Evolutionary conservation across 2,329 filamentous ascomycete species (phyloP).

Genomic region (Ascochyta rabiei): DNA sequence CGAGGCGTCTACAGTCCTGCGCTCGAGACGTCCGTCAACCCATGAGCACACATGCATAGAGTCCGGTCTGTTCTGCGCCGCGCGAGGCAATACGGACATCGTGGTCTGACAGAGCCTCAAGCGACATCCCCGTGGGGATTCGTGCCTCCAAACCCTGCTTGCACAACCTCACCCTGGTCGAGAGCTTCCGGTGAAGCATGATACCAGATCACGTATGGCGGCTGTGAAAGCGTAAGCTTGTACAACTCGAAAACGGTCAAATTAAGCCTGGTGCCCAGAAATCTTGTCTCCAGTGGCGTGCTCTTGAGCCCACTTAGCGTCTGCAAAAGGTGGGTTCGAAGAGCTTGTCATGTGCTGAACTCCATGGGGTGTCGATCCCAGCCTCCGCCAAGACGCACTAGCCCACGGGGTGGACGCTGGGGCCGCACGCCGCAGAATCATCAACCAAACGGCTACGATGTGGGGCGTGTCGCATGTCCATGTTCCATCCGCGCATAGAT

Average conservation of each 20-base stretch:
- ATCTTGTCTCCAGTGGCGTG: neutral
- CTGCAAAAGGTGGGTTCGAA: neutral
- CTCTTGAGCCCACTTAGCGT: conserved; percentile 5
- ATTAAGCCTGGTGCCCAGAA: neutral
- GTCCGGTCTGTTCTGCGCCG: too few relatives aligned
- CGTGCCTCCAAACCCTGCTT: neutral
- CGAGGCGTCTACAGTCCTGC: too few relatives aligned
- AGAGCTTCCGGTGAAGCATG: neutral
- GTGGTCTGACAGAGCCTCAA: conserved; percentile 4
- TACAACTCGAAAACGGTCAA: neutral
- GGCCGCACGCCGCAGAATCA: neutral
- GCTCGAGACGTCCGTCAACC: too few relatives aligned
- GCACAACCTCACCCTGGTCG: neutral
- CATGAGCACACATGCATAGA: too few relatives aligned
- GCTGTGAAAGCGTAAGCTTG: neutral
- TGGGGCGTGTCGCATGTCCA: neutral
- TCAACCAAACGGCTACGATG: neutral
- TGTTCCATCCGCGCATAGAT: conserved; percentile 1
- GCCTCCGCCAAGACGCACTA: conserved; percentile 1
- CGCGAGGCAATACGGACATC: neutral
- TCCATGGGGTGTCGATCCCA: neutral
- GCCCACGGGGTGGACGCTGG: neutral
- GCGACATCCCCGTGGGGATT: too few relatives aligned
- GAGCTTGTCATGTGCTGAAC: conserved; percentile 1
- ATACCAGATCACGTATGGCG: neutral